Evolutionary conservation across 345 rosid species (phyloP).

Genomic region (Lumnitzera racemosa): DNA sequence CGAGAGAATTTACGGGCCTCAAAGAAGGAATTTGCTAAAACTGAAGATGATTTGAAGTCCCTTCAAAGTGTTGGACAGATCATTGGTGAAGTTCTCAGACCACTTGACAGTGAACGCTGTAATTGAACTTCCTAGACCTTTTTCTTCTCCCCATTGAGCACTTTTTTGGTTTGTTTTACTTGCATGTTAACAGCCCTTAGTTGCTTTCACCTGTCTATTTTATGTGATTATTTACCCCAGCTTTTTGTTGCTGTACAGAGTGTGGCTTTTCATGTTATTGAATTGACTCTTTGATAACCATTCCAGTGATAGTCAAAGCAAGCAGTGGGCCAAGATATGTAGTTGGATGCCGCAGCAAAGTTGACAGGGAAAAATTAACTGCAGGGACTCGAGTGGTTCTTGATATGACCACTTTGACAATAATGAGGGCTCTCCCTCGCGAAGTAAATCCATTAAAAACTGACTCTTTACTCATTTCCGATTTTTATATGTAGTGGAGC

Average conservation of each 20-base stretch:
- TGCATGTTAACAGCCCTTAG: no score
- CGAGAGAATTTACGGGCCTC: constrained; percentile 71
- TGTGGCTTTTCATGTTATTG: no score
- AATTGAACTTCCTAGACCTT: constrained; percentile 11
- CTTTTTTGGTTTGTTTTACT: no score
- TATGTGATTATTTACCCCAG: no score
- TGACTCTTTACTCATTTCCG: not conserved
- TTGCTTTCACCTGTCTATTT: not conserved
- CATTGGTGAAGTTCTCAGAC: constrained; percentile 95
- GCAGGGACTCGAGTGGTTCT: constrained; percentile 92
- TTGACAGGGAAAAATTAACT: constrained; percentile 80
- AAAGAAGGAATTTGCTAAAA: constrained; percentile 92
- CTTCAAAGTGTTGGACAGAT: constrained; percentile 99
- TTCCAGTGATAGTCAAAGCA: constrained; percentile 87
- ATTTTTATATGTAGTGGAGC: no score
- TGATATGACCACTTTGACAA: constrained; percentile 63
- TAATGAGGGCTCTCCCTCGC: constrained; percentile 82
- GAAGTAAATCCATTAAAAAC: constrained; percentile 31
- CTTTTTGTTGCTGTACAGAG: no score
- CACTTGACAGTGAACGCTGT: constrained; percentile 93
- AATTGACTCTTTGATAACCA: no score
- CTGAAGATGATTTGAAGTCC: constrained; percentile 96
- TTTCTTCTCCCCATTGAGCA: no score
- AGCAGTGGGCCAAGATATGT: constrained; percentile 96
- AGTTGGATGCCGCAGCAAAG: constrained; percentile 96